Evolutionary conservation across 1,139 yeast genomes (phyloP).

Genomic region (Lodderomyces margitis): DNA sequence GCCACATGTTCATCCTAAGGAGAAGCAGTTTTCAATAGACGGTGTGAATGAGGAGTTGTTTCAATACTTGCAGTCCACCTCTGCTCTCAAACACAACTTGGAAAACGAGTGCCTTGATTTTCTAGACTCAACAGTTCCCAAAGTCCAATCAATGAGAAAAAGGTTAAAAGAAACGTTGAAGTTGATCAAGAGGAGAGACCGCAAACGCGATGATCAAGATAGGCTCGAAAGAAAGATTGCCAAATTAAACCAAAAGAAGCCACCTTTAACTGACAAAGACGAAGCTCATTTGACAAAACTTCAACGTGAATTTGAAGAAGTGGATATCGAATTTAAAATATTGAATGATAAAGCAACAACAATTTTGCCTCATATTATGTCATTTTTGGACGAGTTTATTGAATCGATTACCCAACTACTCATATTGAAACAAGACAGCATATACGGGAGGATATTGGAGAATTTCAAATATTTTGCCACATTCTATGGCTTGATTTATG

Average conservation of each 20-base stretch:
- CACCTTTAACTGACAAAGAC: slow-evolving; percentile 40
- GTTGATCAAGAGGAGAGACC: slow-evolving; percentile 44
- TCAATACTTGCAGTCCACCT: slow-evolving; percentile 30
- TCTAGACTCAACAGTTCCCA: slow-evolving; percentile 27
- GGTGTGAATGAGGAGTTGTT: slow-evolving; percentile 31
- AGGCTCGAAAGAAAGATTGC: slow-evolving; percentile 39
- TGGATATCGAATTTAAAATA: slow-evolving; percentile 29
- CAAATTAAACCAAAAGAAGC: slow-evolving; percentile 38
- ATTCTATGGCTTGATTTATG: slow-evolving; percentile 36
- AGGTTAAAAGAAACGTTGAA: slow-evolving; percentile 38
- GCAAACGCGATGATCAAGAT: slow-evolving; percentile 42
- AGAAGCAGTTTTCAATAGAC: slow-evolving; percentile 27
- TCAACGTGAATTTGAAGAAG: slow-evolving; percentile 30
- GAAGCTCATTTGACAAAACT: slow-evolving; percentile 28
- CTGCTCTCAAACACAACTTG: slow-evolving; percentile 29
- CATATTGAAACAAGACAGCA: slow-evolving; percentile 32
- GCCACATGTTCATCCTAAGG: slow-evolving; percentile 42
- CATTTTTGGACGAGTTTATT: slow-evolving; percentile 51
- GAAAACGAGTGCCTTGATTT: slow-evolving; percentile 32
- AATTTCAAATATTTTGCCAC: slow-evolving; percentile 32
- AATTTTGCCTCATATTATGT: slow-evolving; percentile 46
- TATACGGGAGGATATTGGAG: slow-evolving; percentile 27
- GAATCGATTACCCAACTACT: slow-evolving; percentile 37
- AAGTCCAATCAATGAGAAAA: slow-evolving; percentile 39
- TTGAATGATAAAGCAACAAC: slow-evolving; percentile 40